A percentile compares a stretch with the other conserved stretches of the same genome.
Evolutionary conservation across 352 stramenopile genomes (phyloP).

Genomic region (Pythium utonaiense): DNA sequence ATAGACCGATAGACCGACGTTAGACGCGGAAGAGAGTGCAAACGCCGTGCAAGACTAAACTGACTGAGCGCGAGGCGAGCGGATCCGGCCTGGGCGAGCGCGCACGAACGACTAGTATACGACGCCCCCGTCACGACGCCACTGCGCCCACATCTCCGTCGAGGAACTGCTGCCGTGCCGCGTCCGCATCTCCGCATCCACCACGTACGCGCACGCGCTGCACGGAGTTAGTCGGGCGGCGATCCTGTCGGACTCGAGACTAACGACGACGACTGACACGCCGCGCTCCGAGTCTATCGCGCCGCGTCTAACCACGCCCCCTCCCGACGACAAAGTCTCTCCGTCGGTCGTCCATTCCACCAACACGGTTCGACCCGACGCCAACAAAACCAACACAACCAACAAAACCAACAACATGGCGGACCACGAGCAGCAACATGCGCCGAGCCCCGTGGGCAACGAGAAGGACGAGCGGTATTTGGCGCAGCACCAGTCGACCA

Average conservation of each 20-base stretch:
- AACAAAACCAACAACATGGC: neutral
- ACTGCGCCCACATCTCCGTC: too few relatives aligned
- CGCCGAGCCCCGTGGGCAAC: neutral
- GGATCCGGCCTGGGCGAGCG: too few relatives aligned
- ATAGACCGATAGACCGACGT: neutral
- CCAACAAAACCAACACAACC: neutral
- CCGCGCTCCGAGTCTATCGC: neutral
- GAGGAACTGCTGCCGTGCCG: neutral
- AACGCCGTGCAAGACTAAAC: neutral
- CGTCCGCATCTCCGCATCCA: slow-evolving; percentile 4
- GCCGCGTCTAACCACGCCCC: neutral
- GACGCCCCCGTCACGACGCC: too few relatives aligned
- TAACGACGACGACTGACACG: too few relatives aligned
- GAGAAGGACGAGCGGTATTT: slow-evolving; percentile 49
- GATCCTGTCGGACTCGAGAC: slow-evolving; percentile 2
- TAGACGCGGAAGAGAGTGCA: slow-evolving; percentile 5
- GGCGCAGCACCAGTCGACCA: slow-evolving; percentile 63
- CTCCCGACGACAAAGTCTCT: neutral
- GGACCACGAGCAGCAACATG: neutral
- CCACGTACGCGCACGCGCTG: slow-evolving; percentile 23
- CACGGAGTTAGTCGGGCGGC: slow-evolving; percentile 18
- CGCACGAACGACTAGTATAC: too few relatives aligned
- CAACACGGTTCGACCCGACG: neutral
- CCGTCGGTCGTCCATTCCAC: neutral
- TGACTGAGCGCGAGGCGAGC: neutral